phyloP scores from a whole-genome alignment of 179 eudicot species.

The Amaranthus tricolor region DNA sequence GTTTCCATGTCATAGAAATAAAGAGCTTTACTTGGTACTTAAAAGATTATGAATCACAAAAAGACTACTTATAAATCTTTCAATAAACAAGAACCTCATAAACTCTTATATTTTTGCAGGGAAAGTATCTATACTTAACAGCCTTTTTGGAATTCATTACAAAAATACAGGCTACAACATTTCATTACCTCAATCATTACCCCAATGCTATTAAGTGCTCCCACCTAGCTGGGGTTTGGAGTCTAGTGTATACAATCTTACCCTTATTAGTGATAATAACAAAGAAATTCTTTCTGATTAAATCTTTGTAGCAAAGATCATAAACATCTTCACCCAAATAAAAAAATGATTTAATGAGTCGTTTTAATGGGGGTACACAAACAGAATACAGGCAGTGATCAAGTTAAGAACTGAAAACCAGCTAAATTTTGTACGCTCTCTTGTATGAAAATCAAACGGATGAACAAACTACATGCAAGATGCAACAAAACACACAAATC shows the following conservation, averaged over 20 bases:
- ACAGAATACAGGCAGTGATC: not conserved
- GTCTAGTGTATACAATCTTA: too few species aligned
- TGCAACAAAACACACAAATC: not conserved
- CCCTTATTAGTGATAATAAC: not conserved
- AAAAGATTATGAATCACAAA: conserved; percentile 2
- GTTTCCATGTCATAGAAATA: not conserved
- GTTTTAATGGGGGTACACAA: not conserved
- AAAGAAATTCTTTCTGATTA: not conserved
- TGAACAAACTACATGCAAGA: not conserved
- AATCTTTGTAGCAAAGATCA: not conserved
- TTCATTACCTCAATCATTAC: too few species aligned
- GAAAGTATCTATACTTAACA: too few species aligned
- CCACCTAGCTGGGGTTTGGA: too few species aligned
- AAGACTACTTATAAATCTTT: not conserved
- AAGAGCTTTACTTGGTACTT: not conserved
- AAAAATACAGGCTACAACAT: too few species aligned
- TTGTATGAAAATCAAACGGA: not conserved
- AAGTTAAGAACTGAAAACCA: not conserved
- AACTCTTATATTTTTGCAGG: too few species aligned
- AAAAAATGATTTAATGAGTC: not conserved
- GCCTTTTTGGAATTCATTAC: too few species aligned
- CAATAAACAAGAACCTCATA: not conserved
- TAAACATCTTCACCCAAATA: not conserved
- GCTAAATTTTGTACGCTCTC: not conserved
- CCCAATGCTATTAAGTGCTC: too few species aligned